Percentiles rank a stretch among this genome's conserved stretches.
Conservation (phyloP, 441 rosid species). For the Brassica hybrid region DNA sequence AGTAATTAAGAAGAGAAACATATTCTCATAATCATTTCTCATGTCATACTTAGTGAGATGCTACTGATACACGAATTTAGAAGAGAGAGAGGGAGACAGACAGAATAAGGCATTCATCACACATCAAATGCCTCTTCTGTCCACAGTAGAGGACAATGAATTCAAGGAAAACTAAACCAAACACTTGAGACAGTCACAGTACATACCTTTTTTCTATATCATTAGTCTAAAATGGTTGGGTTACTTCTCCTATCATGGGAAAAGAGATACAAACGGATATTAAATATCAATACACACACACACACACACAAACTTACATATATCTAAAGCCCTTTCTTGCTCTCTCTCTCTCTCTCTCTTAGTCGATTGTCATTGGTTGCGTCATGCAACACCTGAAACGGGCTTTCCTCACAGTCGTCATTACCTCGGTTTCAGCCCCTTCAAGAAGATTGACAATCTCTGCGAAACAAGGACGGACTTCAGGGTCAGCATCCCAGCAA, state of each 20-base stretch:
- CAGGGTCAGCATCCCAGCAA: conserved; percentile 96
- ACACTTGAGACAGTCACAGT: conserved; percentile 29
- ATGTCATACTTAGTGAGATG: not conserved
- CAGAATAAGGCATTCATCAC: not conserved
- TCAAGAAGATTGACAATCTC: conserved; percentile 87
- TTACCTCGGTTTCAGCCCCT: conserved; percentile 79
- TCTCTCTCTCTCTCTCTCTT: conserved; percentile 29
- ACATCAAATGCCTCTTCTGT: conserved; percentile 6
- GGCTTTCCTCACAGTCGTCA: conserved; percentile 92
- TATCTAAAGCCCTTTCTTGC: conserved; percentile 49
- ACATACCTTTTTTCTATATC: conserved; percentile 17
- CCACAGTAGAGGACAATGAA: conserved; percentile 6
- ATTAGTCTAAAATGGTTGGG: conserved; percentile 46
- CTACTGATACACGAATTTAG: not conserved
- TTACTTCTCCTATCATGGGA: conserved; percentile 56
- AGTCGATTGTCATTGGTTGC: conserved; percentile 90
- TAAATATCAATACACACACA: conserved; percentile 39
- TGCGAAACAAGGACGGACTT: conserved; percentile 84
- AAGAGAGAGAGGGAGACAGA: not conserved
- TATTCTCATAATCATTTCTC: not conserved
- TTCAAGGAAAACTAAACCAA: conserved; percentile 39
- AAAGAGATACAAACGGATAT: conserved; percentile 38
- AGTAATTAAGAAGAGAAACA: not conserved
- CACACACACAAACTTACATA: conserved; percentile 63
- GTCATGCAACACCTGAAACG: conserved; percentile 96